Evolutionary conservation across 331 rosid species (phyloP), one percentile per base, ranked within the genome.

Genomic region (Rhamnella rubrinervis): DNA sequence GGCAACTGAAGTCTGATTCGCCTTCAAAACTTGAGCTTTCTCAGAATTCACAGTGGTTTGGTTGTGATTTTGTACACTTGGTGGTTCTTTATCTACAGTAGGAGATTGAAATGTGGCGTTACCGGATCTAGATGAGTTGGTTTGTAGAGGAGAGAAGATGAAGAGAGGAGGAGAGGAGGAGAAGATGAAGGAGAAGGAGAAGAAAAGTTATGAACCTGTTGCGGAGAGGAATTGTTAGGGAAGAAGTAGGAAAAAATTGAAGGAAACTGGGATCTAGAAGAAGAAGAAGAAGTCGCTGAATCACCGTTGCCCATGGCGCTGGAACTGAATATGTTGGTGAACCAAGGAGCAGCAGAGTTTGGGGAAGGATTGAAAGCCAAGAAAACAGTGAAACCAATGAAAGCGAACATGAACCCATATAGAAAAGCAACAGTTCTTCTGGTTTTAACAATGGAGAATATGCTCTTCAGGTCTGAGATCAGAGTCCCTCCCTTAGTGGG

Each of bases 341-440:
- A 86, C 75, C 84, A 77, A 2, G 98, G 96, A 17, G 93, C 77
- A 7, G 69, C 72, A 14, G 96, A 73, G 80, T 75, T 84, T 1
- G 82, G 61, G 38, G 96, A 78, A 64, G 97, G 91, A 9, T 73
- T 83, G 55, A 87, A 87, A 40, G 90, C 91, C 61, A 95, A 47
- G 84, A 95, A 87, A 35, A 80, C 73, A 13, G 99, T 95, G 83
- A 89, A 76, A 73, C 71, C 77, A 47, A 95, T 80, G 66, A 92
- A 91, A 20, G 86, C 81, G 8, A 95, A 71, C 75, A 79, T 75
- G 44, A 83, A 86, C 64, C 87, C 93, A 71, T 87, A 95, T 1
- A 81, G 87, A 65, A 91, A 84, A 62, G 91, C 82, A 0, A 78
- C 57, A 0, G 96, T 87, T 71, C 80, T 83, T 82, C 87, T 85